phyloP scores from a whole-genome alignment of 345 rosid genomes.

The Linum tenue region DNA sequence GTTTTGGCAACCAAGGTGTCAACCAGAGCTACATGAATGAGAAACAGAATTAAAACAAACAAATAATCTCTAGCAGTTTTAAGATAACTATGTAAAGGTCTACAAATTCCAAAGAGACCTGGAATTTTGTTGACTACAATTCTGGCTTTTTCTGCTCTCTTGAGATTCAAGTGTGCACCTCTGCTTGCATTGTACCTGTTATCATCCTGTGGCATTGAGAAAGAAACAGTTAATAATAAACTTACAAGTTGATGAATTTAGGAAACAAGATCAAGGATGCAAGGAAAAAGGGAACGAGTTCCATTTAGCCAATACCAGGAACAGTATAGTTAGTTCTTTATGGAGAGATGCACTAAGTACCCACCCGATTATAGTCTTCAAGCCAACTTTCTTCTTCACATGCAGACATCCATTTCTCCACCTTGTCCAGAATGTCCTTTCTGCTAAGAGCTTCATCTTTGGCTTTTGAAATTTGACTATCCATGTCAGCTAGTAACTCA shows the following conservation, averaged over 20 bases:
- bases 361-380: slow-evolving; percentile 90
- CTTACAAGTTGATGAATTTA: not conserved
- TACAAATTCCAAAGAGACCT: slow-evolving; percentile 35
- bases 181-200: slow-evolving; percentile 93
- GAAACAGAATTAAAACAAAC: not conserved
- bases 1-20: slow-evolving; percentile 81
- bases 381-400: slow-evolving; percentile 99
- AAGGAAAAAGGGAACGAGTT: not conserved
- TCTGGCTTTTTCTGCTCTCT: slow-evolving; percentile 95
- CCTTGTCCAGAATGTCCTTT: slow-evolving; percentile 90
- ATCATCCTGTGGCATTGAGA: slow-evolving; percentile 62
- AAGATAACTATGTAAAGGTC: not conserved
- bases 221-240: not conserved
- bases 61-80: not conserved
- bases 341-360: not conserved
- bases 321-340: not conserved
- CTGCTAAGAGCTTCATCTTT: slow-evolving; percentile 87
- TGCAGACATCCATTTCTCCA: slow-evolving; percentile 98
- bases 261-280: not conserved
- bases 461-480: slow-evolving; percentile 77
- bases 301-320: too few relatives aligned
- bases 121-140: slow-evolving; percentile 93
- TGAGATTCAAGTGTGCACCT: slow-evolving; percentile 97
- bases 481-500: slow-evolving; percentile 91
- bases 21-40: slow-evolving; percentile 48